phyloP scores from a whole-genome alignment of 192 early-diverging fungal species.

The Haplosporangium gracile region DNA sequence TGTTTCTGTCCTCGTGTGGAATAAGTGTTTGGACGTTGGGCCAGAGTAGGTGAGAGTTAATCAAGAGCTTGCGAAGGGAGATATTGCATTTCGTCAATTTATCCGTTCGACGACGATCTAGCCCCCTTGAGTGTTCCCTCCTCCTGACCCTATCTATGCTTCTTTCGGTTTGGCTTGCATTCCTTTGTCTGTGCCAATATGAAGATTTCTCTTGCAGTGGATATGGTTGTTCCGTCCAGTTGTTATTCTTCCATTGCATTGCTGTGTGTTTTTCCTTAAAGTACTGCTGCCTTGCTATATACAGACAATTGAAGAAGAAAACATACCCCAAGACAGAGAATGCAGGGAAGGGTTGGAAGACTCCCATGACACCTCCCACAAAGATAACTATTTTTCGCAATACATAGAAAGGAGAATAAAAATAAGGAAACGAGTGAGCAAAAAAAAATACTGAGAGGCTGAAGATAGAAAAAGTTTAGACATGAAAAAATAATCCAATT shows the following conservation, averaged over 20 bases:
- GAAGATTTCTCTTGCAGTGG: background rate
- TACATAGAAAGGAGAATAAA: background rate
- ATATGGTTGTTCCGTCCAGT: background rate
- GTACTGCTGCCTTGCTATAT: background rate
- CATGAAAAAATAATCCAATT: background rate
- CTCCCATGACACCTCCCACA: conserved; percentile 40
- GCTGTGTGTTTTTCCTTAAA: background rate
- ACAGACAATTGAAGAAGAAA: background rate
- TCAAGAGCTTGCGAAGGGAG: background rate
- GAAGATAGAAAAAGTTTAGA: background rate
- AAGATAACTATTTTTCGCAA: conserved; percentile 35
- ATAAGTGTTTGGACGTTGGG: too few species aligned
- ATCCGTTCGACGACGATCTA: background rate
- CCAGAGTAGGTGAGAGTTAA: background rate
- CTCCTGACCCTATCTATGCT: background rate
- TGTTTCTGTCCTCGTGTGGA: background rate
- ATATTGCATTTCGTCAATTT: background rate
- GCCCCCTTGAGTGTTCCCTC: background rate
- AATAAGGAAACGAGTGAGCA: background rate
- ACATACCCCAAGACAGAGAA: conserved; percentile 47
- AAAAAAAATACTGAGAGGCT: background rate
- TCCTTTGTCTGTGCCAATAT: background rate
- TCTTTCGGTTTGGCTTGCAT: background rate
- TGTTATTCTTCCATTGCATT: background rate
- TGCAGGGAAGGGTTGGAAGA: conserved; percentile 41